Base-by-base conservation (phyloP, 1,139 yeast genomes). In the Diutina catenulata region DNA sequence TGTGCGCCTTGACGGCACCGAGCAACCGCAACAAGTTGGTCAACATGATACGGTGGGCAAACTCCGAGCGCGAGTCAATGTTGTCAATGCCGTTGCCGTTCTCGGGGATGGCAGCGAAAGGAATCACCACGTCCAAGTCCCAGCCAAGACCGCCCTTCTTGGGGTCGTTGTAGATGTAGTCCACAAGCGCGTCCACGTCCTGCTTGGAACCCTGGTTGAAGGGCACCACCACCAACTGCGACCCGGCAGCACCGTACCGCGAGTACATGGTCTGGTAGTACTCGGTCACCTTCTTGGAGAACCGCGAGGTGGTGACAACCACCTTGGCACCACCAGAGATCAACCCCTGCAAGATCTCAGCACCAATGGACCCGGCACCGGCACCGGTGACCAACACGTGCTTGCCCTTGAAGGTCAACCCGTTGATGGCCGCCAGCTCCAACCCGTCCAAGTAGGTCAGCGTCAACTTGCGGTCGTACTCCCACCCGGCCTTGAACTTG, bases 51-150 rank as follows among this genome's bases (percentile, higher is more conserved):
- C 98, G 81, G 67, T 91, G 98, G 44, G 98, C 97, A 53, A 91
- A 76, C 68, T 91, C 98, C 41, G 96, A 86, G 62, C 78, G 84
- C 41, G 97, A 88, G 56, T 86, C 97, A 52, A 91, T 82, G 57
- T 75, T 75, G 55, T 87, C 95, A 55, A 91, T 65, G 60, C 94
- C 96, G 55, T 87, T 84, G 56, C 98, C 98, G 58, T 86, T 86
- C 70, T 91, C 98, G 51, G 98, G 97, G 53, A 91, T 88, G 45
- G 98, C 98, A 48, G 97, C 98, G 56, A 91, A 91, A 54, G 98
- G 98, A 62, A 91, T 79, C 48, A 91, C 76, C 49, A 77, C 94
- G 66, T 91, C 98, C 60, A 91, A 74, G 58, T 91, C 98, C 97
- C 97, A 91, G 40, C 94, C 95, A 51, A 91, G 76, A 64, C 95